These are phyloP conservation scores for Lodderomyces pseudojiufengensis DNA, from an alignment of 1,139 yeast species.

Conservation along the genomic window DNA sequence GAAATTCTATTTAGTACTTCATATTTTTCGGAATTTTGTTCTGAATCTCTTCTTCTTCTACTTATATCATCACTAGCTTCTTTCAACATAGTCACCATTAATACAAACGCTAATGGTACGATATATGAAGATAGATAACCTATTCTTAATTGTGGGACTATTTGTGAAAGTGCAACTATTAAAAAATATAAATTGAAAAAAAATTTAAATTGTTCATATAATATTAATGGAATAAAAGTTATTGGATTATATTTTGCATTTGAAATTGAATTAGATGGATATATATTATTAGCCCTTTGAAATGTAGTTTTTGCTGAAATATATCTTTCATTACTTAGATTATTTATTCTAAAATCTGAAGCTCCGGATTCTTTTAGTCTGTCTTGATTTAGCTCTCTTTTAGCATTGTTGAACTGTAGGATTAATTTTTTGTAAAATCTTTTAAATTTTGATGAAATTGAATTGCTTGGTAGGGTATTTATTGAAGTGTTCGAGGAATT, in stretches of 20 bases:
- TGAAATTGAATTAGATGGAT: conserved; percentile 78
- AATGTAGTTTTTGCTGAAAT: conserved; percentile 37
- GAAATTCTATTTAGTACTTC: conserved; percentile 54
- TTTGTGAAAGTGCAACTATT: conserved; percentile 90
- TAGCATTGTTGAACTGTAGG: conserved; percentile 25
- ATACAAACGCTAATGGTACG: conserved; percentile 90
- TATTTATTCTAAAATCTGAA: conserved; percentile 11
- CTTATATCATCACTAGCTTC: conserved; percentile 94
- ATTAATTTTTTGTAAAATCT: conserved; percentile 15
- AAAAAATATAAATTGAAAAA: conserved; percentile 91
- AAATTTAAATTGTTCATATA: conserved; percentile 95
- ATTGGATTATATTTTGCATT: conserved; percentile 92
- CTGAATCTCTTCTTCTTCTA: conserved; percentile 84
- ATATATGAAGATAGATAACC: conserved; percentile 92
- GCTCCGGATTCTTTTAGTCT: conserved; percentile 16
- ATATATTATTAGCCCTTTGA: conserved; percentile 23
- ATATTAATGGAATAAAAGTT: conserved; percentile 81
- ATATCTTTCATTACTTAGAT: conserved; percentile 23
- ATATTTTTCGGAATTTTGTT: conserved; percentile 79
- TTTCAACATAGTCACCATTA: conserved; percentile 88
- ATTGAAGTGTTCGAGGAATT: conserved; percentile 17
- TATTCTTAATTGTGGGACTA: conserved; percentile 84
- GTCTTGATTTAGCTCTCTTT: conserved; percentile 26
- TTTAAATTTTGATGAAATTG: conserved; percentile 16
- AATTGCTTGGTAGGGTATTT: conserved; percentile 19